These are phyloP conservation scores for Penicillium sp. DNA, from an alignment of 2,329 filamentous ascomycete species.

Conservation along the genomic window DNA sequence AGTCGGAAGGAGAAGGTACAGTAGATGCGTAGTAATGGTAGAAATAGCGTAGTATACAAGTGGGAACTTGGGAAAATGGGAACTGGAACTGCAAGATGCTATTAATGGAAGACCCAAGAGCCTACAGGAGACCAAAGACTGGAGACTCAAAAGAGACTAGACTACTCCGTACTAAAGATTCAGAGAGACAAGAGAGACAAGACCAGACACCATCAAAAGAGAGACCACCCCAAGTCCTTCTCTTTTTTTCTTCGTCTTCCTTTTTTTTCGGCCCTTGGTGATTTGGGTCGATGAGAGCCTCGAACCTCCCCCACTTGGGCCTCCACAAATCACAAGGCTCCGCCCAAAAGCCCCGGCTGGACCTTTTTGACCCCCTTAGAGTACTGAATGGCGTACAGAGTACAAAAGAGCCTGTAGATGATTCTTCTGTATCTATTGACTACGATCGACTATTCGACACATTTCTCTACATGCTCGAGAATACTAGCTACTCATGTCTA, in stretches of 20 bases:
- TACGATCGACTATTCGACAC: neutral
- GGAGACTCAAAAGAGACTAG: neutral
- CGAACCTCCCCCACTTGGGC: conserved; percentile 25
- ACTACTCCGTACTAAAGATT: too few species aligned
- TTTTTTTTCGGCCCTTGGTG: conserved; percentile 14
- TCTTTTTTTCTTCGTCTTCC: conserved; percentile 12
- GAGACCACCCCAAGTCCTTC: neutral
- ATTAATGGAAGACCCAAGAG: conserved; percentile 20
- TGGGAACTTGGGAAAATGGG: neutral
- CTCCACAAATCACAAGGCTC: conserved; percentile 28
- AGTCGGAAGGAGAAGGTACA: neutral
- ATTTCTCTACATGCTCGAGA: neutral
- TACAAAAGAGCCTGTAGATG: neutral
- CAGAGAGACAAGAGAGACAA: too few species aligned
- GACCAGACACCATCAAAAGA: neutral
- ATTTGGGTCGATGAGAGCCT: conserved; percentile 32
- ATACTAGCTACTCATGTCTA: neutral
- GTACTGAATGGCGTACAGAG: too few species aligned
- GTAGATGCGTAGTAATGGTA: neutral
- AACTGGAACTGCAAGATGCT: conserved; percentile 13
- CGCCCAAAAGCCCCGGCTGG: conserved; percentile 11
- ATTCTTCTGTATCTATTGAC: neutral
- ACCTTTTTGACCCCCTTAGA: neutral
- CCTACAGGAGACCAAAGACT: conserved; percentile 10
- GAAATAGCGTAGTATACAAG: neutral